These are phyloP conservation scores for Fusarium penzigii DNA, from an alignment of 2,329 filamentous ascomycete genomes.

Conservation along the genomic window DNA sequence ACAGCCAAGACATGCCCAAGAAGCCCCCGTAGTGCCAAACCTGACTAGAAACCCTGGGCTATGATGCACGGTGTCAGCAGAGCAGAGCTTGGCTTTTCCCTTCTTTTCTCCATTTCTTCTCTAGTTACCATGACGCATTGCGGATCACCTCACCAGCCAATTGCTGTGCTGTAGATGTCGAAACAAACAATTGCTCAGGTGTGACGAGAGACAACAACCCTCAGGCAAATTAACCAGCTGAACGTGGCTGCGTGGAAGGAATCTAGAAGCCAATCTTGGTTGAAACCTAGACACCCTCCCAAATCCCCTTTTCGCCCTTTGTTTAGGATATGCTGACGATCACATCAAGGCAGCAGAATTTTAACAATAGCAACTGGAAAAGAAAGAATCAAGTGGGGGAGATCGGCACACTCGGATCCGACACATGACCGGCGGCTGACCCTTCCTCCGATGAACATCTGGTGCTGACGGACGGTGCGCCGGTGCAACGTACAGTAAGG, in stretches of 20 bases:
- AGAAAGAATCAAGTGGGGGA: not conserved
- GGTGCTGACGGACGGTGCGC: not conserved
- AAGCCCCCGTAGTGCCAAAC: slow-evolving; percentile 10
- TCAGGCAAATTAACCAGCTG: not conserved
- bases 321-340: not conserved
- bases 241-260: not conserved
- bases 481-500: not conserved
- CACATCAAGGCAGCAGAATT: not conserved
- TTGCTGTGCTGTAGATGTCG: too few relatives aligned
- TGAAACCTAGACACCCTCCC: not conserved
- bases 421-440: not conserved
- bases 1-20: slow-evolving; percentile 6
- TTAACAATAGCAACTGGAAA: not conserved
- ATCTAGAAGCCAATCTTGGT: not conserved
- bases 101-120: not conserved
- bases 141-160: slow-evolving; percentile 3
- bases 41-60: slow-evolving; percentile 14
- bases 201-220: not conserved
- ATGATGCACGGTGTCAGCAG: slow-evolving; percentile 19
- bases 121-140: slow-evolving; percentile 20
- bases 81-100: slow-evolving; percentile 16
- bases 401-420: not conserved
- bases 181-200: not conserved
- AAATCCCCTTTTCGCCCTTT: too few relatives aligned
- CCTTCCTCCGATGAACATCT: not conserved